Evolutionary conservation across 2,329 filamentous ascomycete genomes (phyloP), one percentile per base, ranked within the genome.

Genomic region (Talaromyces rugulosus): DNA sequence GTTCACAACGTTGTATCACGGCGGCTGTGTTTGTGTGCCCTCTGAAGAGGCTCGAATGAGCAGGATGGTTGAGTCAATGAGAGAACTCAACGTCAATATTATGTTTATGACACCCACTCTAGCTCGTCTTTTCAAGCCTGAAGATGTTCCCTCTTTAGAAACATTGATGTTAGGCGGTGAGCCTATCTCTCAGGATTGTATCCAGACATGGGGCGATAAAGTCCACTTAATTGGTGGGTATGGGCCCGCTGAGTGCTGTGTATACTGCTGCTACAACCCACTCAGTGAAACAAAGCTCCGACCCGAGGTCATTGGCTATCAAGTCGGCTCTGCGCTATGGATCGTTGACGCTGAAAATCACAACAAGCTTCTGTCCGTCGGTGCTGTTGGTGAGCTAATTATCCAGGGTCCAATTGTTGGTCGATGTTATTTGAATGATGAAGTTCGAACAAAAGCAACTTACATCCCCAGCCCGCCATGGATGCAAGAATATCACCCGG

Each of bases 101-200:
- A 82, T 80, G 0, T 83, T 85, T 65, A 80, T 89, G 70, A 89
- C 87, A 0, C 82, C 85, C 0, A 79, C 84, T 0, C 78, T 89
- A 16, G 84, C 85, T 0, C 72, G 77, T 3, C 71, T 81, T 5
- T 60, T 83, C 11, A 71, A 76, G 16, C 58, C 58, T 36, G 53
- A 60, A 27, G 33, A 60, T 11, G 51, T 60, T 4, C 58, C 9
- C 71, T 77, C 0, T 69, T 74, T 55, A 76, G 79, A 4, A 75
- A 82, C 5, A 71, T 76, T 11, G 74, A 72, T 1, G 69, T 82
- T 16, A 68, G 74, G 70, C 61, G 69, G 78, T 16, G 80, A 82
- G 60, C 75, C 78, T 1, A 72, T 73, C 2, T 74, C 77, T 1
- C 71, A 74, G 0, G 71, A 72, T 44, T 74, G 80, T 58, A 51